Evolutionary conservation across 495 filamentous ascomycete species (phyloP), one percentile per base, ranked within the genome.

Genomic region (Penicillium steckii): DNA sequence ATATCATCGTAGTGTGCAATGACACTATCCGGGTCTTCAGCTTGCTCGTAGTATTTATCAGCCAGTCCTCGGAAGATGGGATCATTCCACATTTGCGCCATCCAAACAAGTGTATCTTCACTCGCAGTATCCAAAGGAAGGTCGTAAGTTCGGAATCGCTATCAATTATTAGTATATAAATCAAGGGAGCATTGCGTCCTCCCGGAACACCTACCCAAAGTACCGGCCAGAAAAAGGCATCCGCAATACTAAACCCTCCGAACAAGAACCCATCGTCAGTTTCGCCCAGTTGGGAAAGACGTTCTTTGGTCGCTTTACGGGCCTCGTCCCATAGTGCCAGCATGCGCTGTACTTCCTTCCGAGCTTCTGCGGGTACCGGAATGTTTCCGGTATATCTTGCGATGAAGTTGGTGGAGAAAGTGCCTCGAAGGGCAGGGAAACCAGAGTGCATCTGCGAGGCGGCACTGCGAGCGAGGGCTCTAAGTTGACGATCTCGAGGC

Each of bases 381-480:
- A 71, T 44, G 18, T 65, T 64, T 9, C 70, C 65, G 0, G 65
- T 67, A 51, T 66, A 71, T 25, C 42, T 42, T 8, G 70, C 65
- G n/a, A 77, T 48, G 48, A 79, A 72, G 62, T 80, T 81, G 46
- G 70, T 72, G 22, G 51, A 29, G 57, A 71, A 79, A 8, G 67
- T 67, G 41, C 69, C 63, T 12, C 81, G 70, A 5, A 83, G 23
- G 0, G 64, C 57, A 1, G 25, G 23, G 58, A 85, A 85, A 21
- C 74, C 69, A 1, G 80, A 73, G 55, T 82, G 79, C 80, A 83
- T 85, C 62, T 81, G 70, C 0, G 79, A 75, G 2, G 66, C 69
- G 4, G 77, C 77, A 17, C 67, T 70, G 27, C 79, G 68, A 6
- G 81, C 80, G 12, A 79, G 64, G 1, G 78, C 78, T 50, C 79